phyloP scores from a whole-genome alignment of 768 basidiomycete species.

The Pleurotus citrinopileatus region DNA sequence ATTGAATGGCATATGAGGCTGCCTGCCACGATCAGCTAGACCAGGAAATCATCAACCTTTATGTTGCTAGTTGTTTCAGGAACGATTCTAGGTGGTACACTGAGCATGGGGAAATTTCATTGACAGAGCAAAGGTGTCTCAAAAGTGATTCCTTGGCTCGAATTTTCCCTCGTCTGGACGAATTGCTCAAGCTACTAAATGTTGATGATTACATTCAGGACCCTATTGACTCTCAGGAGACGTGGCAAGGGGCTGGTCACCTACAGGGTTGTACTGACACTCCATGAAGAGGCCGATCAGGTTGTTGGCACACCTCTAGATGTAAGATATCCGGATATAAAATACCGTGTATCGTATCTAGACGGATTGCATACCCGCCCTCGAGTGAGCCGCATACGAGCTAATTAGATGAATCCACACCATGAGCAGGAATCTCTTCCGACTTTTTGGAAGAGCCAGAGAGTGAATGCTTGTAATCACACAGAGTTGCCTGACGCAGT shows the following conservation, averaged over 20 bases:
- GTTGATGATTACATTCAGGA: conserved; percentile 17
- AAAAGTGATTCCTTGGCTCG: conserved; percentile 29
- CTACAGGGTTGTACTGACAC: too few relatives aligned
- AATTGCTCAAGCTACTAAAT: conserved; percentile 11
- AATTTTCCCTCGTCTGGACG: conserved; percentile 23
- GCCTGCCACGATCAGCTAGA: conserved; percentile 26
- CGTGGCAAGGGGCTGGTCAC: conserved; percentile 14
- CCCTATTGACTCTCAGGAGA: conserved; percentile 21
- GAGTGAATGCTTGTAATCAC: too few relatives aligned
- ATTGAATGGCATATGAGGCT: conserved; percentile 43
- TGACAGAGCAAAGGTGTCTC: conserved; percentile 24
- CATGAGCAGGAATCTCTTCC: too few relatives aligned
- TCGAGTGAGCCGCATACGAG: too few relatives aligned
- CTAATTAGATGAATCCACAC: too few relatives aligned
- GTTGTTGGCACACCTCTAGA: too few relatives aligned
- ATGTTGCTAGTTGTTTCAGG: conserved; percentile 29
- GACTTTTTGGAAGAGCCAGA: too few relatives aligned
- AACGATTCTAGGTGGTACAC: conserved; percentile 39
- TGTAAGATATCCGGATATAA: too few relatives aligned
- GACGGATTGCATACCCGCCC: too few relatives aligned
- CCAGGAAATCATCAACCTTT: conserved; percentile 33
- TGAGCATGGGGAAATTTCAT: conserved; percentile 23
- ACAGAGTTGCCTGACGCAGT: too few relatives aligned
- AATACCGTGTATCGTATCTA: too few relatives aligned
- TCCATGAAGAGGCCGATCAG: too few relatives aligned